Conservation (phyloP, 2,329 filamentous ascomycete species). For the Nemania sp. region DNA sequence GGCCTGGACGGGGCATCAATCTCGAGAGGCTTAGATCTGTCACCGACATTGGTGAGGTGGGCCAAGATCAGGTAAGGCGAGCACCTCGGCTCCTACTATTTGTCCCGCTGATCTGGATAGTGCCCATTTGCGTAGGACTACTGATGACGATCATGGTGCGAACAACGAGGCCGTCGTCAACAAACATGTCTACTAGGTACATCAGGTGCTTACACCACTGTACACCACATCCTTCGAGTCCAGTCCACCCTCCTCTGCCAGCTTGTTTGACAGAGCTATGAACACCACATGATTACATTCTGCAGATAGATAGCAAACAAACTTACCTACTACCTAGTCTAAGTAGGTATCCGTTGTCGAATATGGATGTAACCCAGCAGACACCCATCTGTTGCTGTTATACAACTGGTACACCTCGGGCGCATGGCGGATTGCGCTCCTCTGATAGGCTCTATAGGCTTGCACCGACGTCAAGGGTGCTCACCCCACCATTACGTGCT, state of each 20-base stretch:
- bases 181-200: not conserved
- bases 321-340: too few relatives aligned
- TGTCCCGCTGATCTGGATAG: constrained; percentile 14
- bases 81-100: constrained; percentile 12
- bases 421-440: too few relatives aligned
- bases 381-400: not conserved
- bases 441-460: too few relatives aligned
- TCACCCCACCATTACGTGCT: too few relatives aligned
- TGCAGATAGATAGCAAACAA: too few relatives aligned
- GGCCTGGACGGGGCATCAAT: too few relatives aligned
- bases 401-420: too few relatives aligned
- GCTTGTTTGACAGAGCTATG: too few relatives aligned
- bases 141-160: not conserved
- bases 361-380: not conserved
- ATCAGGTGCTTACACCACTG: not conserved
- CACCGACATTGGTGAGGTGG: constrained; percentile 18
- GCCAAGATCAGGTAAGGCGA: not conserved
- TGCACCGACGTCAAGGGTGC: too few relatives aligned
- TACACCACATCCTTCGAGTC: not conserved
- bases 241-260: too few relatives aligned
- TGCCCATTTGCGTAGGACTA: constrained; percentile 8
- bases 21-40: not conserved
- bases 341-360: not conserved
- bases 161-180: not conserved
- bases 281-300: too few relatives aligned